Base-by-base conservation (phyloP, 176 grass and related monocot species). In the Urochloa ruziziensis region DNA sequence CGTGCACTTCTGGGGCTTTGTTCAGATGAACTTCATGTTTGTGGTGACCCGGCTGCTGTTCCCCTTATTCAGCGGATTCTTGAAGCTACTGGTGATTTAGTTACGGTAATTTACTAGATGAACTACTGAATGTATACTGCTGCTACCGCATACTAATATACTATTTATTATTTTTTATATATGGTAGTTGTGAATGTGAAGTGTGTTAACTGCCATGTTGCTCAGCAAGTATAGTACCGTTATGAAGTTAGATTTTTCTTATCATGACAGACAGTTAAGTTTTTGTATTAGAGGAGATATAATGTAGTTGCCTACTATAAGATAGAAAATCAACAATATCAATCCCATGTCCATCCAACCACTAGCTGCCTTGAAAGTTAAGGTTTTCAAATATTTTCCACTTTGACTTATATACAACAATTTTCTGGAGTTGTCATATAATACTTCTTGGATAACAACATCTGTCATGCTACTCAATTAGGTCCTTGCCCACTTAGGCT, bases 1-100 rank as follows among this genome's bases (percentile, higher is more conserved):
- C 91, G 96, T 88, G 96, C 96, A 69, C 84, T 98, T 63, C 85
- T 98, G 28, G 96, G 96, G 33, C 85, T 98, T 93, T 90, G 86
- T 88, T 95, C 91, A 70, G 93, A 98, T 88, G 96, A 98, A 79
- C 85, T 98, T 80, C 96, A 98, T 91, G 71, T 98, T 62, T 98
- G 96, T 87, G 96, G 96, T 74, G 96, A 98, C 51, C 96, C 93
- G 77, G 96, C 93, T 76, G 87, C 78, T 70, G 96, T 95, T 86
- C 93, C 96, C 88, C 93, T 98, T 87, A 87, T 98, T 76, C 89
- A 92, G 48, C 89, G 85, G 87, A 91, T 98, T 71, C 91, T 98
- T 74, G 91, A 95, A 90, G 85, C 86, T 63, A 95, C 93, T 75
- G 93, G 85, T 73, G 96, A 98, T 89, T 83, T 91, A 79, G 62